These are phyloP conservation scores for Butyriboletus appendiculatus DNA, from an alignment of 1,284 basidiomycete genomes.

Conservation along the genomic window DNA sequence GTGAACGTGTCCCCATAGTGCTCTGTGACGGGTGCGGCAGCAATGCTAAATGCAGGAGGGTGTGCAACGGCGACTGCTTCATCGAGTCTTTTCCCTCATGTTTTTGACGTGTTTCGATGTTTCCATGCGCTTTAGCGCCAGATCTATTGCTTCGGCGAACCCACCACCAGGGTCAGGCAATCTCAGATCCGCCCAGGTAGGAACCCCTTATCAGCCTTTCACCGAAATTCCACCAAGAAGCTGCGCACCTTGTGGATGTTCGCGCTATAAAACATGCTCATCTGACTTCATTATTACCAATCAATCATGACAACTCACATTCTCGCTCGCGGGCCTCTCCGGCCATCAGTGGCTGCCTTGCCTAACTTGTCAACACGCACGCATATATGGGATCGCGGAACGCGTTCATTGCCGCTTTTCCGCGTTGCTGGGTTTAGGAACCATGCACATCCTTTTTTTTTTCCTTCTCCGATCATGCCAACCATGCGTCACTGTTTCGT, in stretches of 20 bases:
- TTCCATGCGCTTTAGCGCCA: slow-evolving; percentile 15
- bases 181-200: slow-evolving; percentile 28
- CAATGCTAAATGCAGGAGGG: slow-evolving; percentile 18
- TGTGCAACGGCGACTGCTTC: slow-evolving; percentile 2
- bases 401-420: slow-evolving; percentile 26
- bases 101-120: slow-evolving; percentile 28
- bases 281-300: slow-evolving; percentile 25
- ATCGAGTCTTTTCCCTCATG: slow-evolving; percentile 27
- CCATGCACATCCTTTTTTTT: background rate
- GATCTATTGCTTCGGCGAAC: slow-evolving; percentile 20
- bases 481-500: slow-evolving; percentile 17
- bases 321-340: slow-evolving; percentile 7
- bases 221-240: slow-evolving; percentile 25
- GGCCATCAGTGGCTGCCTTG: slow-evolving; percentile 14
- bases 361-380: background rate
- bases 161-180: slow-evolving; percentile 23
- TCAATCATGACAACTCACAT: slow-evolving; percentile 16
- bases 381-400: slow-evolving; percentile 23
- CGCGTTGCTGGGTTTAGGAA: slow-evolving; percentile 12
- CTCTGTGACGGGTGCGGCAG: slow-evolving; percentile 6
- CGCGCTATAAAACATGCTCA: slow-evolving; percentile 17
- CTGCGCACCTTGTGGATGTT: slow-evolving; percentile 2
- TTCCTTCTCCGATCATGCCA: slow-evolving; percentile 22
- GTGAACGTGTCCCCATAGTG: slow-evolving; percentile 4
- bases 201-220: slow-evolving; percentile 33